Base-by-base conservation (phyloP, 176 grass and related monocot genomes). In the Thinopyrum elongatum region DNA sequence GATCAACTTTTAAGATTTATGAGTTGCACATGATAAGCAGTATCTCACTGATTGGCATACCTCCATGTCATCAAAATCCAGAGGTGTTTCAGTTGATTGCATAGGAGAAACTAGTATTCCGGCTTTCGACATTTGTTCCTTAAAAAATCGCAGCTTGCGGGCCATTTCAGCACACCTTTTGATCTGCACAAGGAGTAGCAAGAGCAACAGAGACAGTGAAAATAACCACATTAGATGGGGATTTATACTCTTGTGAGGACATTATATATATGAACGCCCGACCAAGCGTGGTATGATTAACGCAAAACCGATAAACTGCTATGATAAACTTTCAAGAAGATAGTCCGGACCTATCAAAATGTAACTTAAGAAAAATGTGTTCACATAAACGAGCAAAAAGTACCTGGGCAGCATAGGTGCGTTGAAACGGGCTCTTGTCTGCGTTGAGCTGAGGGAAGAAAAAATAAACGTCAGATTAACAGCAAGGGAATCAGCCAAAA, bases 371-470 rank as follows among this genome's bases (percentile, higher is more conserved):
- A 70, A 22, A 67, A 46, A 64, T 27, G 60, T 38, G 30, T 25
- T 10, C 65, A 79, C 2, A 49, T 27, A 26, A 67, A 53, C 17
- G 31, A 81, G 70, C 7, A 49, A 86, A 49, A 86, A n/a, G 80
- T 86, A 99, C 94, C 97, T 99, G 97, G n/a, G 87, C 72, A 71
- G 97, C 97, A 44, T 91, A 99, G 2, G 94, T 99, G 27, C 97
- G 84, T 76, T 99, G 97, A 86, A 99, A 99, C 10, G 97, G 97
- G 81, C 97, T 99, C 79, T 99, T 99, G 74, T 96, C 94, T 72
- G 97, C 88, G 88, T 99, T 99, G 79, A 99, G 94, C 97, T 96
- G 97, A 70, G 84, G 85, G 5, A 16, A 46, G 1, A 33, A 69
- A 70, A 63, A 83, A 77, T 3, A 39, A 70, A 87, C 2, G 69